Evolutionary conservation across 352 stramenopile species (phyloP).

Genomic region (Globisporangium megalacanthum): DNA sequence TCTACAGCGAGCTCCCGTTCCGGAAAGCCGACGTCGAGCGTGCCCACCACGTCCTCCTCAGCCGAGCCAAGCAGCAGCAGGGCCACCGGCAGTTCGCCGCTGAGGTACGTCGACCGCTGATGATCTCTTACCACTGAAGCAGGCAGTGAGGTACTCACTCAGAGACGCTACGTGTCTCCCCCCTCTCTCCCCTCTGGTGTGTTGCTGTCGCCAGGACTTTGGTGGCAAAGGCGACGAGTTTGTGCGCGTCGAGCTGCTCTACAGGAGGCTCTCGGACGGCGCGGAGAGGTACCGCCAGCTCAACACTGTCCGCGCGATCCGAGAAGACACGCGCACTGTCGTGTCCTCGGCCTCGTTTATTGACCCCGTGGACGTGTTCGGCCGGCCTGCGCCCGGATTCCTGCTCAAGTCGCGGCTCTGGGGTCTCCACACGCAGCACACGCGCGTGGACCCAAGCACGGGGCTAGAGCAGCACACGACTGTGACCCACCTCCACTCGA

Average conservation of each 20-base stretch:
- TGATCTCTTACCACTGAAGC: no score
- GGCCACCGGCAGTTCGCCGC: neutral
- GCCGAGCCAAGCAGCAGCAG: neutral
- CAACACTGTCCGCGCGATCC: neutral
- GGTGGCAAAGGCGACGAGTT: neutral
- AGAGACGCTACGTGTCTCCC: neutral
- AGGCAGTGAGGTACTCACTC: neutral
- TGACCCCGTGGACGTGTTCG: neutral
- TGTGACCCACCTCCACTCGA: neutral
- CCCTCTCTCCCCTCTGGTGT: neutral
- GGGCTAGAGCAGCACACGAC: neutral
- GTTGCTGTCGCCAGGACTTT: neutral
- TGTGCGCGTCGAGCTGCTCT: neutral
- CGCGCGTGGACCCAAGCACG: neutral
- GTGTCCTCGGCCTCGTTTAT: neutral
- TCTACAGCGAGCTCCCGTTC: neutral
- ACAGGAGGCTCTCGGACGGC: neutral
- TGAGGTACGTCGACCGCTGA: neutral
- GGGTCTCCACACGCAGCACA: neutral
- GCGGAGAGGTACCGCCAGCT: neutral
- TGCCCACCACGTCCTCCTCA: neutral
- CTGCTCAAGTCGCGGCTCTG: conserved; percentile 1
- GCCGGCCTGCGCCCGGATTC: neutral
- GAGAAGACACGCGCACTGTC: neutral
- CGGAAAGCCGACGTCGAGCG: neutral